Evolutionary conservation across 2,329 filamentous ascomycete genomes (phyloP).

Genomic region (Colletotrichum plurivorum): DNA sequence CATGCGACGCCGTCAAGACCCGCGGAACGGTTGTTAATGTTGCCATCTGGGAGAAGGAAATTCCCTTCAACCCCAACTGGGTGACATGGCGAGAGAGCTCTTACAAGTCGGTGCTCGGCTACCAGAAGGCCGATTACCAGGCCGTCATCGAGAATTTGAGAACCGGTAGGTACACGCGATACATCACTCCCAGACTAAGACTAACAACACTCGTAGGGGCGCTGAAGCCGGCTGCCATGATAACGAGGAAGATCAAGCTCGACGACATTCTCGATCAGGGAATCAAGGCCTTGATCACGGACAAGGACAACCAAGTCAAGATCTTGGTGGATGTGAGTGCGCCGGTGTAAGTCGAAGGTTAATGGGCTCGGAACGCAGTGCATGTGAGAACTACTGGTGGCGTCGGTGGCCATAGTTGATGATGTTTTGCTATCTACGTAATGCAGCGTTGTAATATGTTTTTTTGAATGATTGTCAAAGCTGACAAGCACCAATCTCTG

Average conservation of each 20-base stretch:
- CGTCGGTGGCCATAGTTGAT: not conserved
- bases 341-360: not conserved
- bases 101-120: conserved; percentile 42
- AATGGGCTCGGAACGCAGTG: not conserved
- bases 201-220: conserved; percentile 22
- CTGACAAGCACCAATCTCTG: no score
- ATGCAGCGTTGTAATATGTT: no score
- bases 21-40: conserved; percentile 45
- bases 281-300: conserved; percentile 64
- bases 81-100: conserved; percentile 43
- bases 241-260: conserved; percentile 65
- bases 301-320: conserved; percentile 70
- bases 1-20: conserved; percentile 43
- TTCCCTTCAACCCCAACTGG: conserved; percentile 42
- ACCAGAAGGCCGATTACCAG: conserved; percentile 43
- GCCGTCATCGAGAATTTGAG: conserved; percentile 44
- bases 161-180: conserved; percentile 30
- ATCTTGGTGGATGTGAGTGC: conserved; percentile 59
- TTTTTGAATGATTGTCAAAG: no score
- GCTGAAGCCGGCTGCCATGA: conserved; percentile 65
- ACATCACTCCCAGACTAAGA: no score
- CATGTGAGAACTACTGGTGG: not conserved
- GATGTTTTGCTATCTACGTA: no score
- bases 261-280: conserved; percentile 65
- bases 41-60: conserved; percentile 46